Evolutionary conservation across 2,329 filamentous ascomycete genomes (phyloP), one percentile per base, ranked within the genome.

Genomic region (Cladosporium velox): DNA sequence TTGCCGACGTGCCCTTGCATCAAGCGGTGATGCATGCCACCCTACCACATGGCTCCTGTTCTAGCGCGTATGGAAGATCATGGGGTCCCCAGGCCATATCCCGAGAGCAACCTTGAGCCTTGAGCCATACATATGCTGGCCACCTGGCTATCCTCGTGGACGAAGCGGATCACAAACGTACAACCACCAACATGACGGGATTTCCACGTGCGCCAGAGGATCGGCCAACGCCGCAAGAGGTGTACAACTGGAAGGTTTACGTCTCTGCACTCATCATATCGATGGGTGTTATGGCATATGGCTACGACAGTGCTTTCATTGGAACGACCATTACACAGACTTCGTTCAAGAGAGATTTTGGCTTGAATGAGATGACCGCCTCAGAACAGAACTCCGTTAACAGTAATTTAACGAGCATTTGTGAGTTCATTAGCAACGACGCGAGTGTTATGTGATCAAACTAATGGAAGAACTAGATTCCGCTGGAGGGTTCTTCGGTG

Each of bases 231-330:
- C 85, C 84, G 24, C 79, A 80, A 66, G 83, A 85, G 74, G 84
- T 86, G 68, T 85, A 85, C 74, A 85, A 85, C 68, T 83, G 80
- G 80, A 78, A 80, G 3, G 74, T 85, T 26, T 86, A 86, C 70
- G 76, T 74, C 6, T 79, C 82, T 57, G 79, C 82, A 0, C 71
- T 80, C n/a, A 77, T 85, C 34, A 84, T 85, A 55, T 79, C 83
- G 4, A 81, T 81, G 21, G 83, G 83, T 15, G 72, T 71, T 1
- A 65, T 74, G 28, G 82, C 81, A 4, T 85, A 85, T 41, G 83
- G 84, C 15, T 85, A 86, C 70, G 84, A 86, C 68, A 81, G 80
- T 3, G 82, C 83, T 15, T 86, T 86, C 73, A 80, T 86, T 26
- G 84, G 84, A 3, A 85, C 83, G 0, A 86, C 84, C 0, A 85